Evolutionary conservation across 371 early-diverging fungal genomes (phyloP), one percentile per base, ranked within the genome.

Genomic region (Mucor plumbeus): DNA sequence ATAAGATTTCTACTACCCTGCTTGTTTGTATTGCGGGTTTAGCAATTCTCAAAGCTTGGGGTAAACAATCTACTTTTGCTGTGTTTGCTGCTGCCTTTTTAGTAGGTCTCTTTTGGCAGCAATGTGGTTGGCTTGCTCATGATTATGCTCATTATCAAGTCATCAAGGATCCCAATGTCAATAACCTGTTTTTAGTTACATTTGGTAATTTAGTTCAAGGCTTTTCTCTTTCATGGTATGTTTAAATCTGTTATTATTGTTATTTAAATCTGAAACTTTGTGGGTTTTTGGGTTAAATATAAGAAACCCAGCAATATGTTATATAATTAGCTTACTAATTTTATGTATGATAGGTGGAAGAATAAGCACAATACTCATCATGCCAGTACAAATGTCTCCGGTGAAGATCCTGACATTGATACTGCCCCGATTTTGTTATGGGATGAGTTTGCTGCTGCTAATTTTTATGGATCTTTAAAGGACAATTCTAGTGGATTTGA

Each of bases 301-400:
- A 44, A 44, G 17, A 6, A 44, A 44, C 44, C 44, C 44, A 44
- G 44, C 44, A 44, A 44, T 43, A 17, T 6, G n/a, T 17, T 34
- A 19, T 1, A 61, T 38, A 61, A 56, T 47, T 78, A 60, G 70
- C 47, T 15, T 41, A 44, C 44, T 44, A 44, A 44, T 5, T n/a
- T 8, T 17, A 17, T 7, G 17, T 5, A 7, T 44, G 44, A 44
- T 14, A 86, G 87, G 80, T 95, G 95, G 95, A 93, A 93, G 77
- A 87, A 94, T 78, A 94, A 95, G 85, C 95, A 95, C 83, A 91
- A 90, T 80, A 93, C 94, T 8, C 95, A 95, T 71, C 95, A 95
- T 74, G 89, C 89, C 7, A 86, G 88, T 7, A 92, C 94, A 63
- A 95, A 95, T 70, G 88, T 95, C 59, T 91, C 91, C 74, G 83